Evolutionary conservation across 1,284 basidiomycete species (phyloP), one percentile per base, ranked within the genome.

Genomic region (Microbotryum scabiosae): DNA sequence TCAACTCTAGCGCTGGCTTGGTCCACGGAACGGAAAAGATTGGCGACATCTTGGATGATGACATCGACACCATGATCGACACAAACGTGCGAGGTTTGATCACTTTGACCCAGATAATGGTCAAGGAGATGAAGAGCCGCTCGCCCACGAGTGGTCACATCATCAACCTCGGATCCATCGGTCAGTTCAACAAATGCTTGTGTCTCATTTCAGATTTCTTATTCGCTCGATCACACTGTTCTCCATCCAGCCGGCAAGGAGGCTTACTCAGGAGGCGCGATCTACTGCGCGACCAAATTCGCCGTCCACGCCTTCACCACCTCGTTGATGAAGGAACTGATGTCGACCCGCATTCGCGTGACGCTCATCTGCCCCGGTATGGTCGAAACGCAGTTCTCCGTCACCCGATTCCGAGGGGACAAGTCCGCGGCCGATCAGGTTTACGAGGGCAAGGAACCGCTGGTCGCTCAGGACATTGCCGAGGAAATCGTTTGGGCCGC

Each of bases 401-500:
- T 96, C 60, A 81, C 90, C 32, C 84, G 93, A 10, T 97, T 84
- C 81, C 81, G 86, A 53, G 93, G 93, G 0, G 87, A 97, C 75
- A 82, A 84, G 68, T 67, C 76, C 8, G 83, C 85, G 0, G 93
- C 92, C 3, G 84, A 87, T 72, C 86, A 86, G 69, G 90, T 94
- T n/a, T 97, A 97, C 75, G 80, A 87, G 53, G 91, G 91, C 44
- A 73, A 93, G 47, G 79, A 87, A 65, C 89, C 89, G 60, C 73
- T 66, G 20, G 55, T 54, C 26, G 60, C 49, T 18, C 30, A 62
- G 25, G 62, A 64, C 32, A 59, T 59, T 46, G 94, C 94, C 1
- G 93, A 98, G 76, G 91, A 98, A 76, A 94, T 99, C 71, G 91
- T 97, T 14, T 99, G 91, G 91, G 85, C 85, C 21, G 91, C 93